A percentile compares a stretch with the other conserved stretches of the same genome.
phyloP scores from a whole-genome alignment of 2,329 filamentous ascomycete species.

The Talaromyces sp. region DNA sequence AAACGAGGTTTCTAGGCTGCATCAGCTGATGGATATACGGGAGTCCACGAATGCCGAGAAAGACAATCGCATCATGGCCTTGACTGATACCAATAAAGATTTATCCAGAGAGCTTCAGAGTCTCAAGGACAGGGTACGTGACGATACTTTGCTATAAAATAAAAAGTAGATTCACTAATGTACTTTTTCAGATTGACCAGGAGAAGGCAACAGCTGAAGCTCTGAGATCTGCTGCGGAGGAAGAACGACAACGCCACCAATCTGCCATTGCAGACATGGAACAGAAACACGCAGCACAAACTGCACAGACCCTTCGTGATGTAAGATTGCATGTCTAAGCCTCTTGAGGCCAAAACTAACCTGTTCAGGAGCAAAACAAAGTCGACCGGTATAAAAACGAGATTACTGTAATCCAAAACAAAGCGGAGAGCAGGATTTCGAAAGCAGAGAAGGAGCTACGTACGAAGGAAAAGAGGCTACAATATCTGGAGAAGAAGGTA shows the following conservation, averaged over 20 bases:
- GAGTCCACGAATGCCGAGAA: constrained; percentile 7
- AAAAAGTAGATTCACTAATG: neutral
- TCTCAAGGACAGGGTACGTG: constrained; percentile 16
- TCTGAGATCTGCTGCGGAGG: constrained; percentile 17
- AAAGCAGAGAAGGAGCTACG: constrained; percentile 24
- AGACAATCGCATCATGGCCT: constrained; percentile 4
- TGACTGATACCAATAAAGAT: constrained; percentile 4
- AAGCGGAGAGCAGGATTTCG: constrained; percentile 20
- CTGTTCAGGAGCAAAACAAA: constrained; percentile 14
- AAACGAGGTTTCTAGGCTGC: constrained; percentile 19
- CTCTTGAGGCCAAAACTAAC: constrained; percentile 1
- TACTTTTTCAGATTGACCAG: neutral
- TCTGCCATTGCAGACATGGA: constrained; percentile 17
- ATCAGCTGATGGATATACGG: constrained; percentile 9
- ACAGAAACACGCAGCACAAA: constrained; percentile 17
- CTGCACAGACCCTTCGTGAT: constrained; percentile 16
- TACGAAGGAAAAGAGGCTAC: constrained; percentile 24
- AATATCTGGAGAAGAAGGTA: constrained; percentile 30
- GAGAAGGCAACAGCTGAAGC: constrained; percentile 14
- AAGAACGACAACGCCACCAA: constrained; percentile 16
- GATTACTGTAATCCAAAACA: constrained; percentile 18
- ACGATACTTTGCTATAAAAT: neutral
- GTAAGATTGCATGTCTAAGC: constrained; percentile 14
- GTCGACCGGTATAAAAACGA: constrained; percentile 20
- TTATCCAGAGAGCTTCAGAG: constrained; percentile 9